phyloP scores from a whole-genome alignment of 1,284 basidiomycete genomes.

The Cryptococcus amylolentus region DNA sequence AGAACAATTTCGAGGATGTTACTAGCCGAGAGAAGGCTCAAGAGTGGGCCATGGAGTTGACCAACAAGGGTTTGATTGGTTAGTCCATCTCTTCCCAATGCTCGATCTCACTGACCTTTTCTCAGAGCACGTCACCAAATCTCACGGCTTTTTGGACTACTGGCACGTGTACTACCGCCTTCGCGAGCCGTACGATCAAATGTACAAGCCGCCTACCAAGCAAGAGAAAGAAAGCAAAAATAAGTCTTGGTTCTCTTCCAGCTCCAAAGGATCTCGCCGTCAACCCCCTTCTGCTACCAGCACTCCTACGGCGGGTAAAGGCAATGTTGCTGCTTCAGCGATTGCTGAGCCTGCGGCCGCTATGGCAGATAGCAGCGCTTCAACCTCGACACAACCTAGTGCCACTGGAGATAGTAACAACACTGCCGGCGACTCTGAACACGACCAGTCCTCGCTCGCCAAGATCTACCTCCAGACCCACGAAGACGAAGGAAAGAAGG shows the following conservation, averaged over 20 bases:
- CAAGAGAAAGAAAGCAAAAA: constrained; percentile 24
- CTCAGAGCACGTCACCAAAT: constrained; percentile 64
- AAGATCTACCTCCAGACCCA: constrained; percentile 1
- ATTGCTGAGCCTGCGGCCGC: not conserved
- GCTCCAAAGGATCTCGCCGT: not conserved
- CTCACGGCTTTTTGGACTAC: constrained; percentile 72
- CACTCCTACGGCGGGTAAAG: not conserved
- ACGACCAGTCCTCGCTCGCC: not conserved
- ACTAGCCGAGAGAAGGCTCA: constrained; percentile 69
- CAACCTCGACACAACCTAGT: not conserved
- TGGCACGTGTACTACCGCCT: constrained; percentile 84
- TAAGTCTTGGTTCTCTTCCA: constrained; percentile 32
- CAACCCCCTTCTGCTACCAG: not conserved
- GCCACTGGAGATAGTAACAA: too few species aligned
- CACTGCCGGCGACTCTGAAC: not conserved
- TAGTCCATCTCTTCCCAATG: not conserved
- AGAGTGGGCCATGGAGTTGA: constrained; percentile 71
- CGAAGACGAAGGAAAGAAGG: not conserved
- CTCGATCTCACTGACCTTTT: not conserved
- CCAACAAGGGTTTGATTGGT: constrained; percentile 72
- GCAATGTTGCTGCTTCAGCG: not conserved
- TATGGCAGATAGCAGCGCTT: not conserved
- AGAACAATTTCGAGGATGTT: constrained; percentile 78
- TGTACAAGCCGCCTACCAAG: not conserved
- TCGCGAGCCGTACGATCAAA: constrained; percentile 61